Base-by-base conservation (phyloP, 208 protist species). In the Herpetomonas tarakana region DNA sequence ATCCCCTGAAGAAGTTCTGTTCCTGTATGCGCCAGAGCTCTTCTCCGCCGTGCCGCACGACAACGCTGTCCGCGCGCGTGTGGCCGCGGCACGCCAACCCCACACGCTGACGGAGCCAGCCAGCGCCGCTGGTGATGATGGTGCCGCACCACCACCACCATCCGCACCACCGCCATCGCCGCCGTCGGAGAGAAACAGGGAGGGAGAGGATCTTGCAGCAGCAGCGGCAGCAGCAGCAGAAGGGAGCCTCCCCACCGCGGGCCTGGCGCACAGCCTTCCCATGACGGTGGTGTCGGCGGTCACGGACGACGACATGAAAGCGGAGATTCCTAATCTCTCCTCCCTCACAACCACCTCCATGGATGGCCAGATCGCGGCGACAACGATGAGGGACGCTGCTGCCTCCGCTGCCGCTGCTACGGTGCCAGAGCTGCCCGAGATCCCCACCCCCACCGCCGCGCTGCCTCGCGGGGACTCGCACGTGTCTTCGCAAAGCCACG, bases 1-100 rank as follows among this genome's bases (percentile, higher is more conserved):
- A 39, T 72, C 74, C 7, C 62, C 77, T 1, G 79, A 89, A 65
- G 72, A 78, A 31, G 45, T 94, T 14, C 44, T 79, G 2, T 80
- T 94, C 2, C 52, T 19, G 27, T 70, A 41, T 46, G 21, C 46
- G 21, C 41, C 41, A 6, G 60, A 60, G 12, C 57, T 71, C 62
- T 55, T 78, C 9, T 6, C 60, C 11, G 27, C 31, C 22, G 3
- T 18, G 44, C 3, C 31, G 35, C 16, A 3, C 0, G 22, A 46
- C 30, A 24, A 24, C 24, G 51, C 45, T 18, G 14, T 49, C 16
- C 24, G 35, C 53, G 12, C 39, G 3, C 31, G 21, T 9, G 30
- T 3, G 21, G 31, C 41, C 39, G 46, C 18, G 19, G 47, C 45
- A 60, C 18, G 55, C 41, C 16, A 29, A 3, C 18, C 45, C 3